Evolutionary conservation across 2,329 filamentous ascomycete genomes (phyloP).

Genomic region (Talaromyces atroroseus): DNA sequence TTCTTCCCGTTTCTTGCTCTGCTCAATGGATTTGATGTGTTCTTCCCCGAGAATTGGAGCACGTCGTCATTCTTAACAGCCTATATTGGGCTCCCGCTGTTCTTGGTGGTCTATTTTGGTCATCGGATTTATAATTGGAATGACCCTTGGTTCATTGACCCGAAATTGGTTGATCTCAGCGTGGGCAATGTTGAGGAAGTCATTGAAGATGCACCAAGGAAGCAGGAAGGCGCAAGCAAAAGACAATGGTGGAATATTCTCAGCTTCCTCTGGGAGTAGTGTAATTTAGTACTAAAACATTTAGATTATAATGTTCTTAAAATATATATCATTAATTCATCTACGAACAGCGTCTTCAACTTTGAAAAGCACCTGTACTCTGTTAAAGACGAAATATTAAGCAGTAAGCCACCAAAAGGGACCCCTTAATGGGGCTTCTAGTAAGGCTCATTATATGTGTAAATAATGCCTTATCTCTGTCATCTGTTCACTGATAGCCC

Average conservation of each 20-base stretch:
- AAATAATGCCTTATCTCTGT: no score
- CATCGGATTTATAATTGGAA: background rate
- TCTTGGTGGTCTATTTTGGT: conserved; percentile 32
- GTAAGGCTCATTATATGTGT: no score
- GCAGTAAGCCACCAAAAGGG: no score
- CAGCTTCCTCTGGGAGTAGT: background rate
- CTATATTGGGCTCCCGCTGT: conserved; percentile 62
- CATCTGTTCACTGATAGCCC: no score
- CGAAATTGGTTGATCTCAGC: background rate
- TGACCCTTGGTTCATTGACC: conserved; percentile 2
- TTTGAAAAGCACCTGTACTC: no score
- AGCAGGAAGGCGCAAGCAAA: background rate
- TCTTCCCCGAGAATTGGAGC: conserved; percentile 33
- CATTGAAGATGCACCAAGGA: conserved; percentile 1
- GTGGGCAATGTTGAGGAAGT: background rate
- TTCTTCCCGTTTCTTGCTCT: conserved; percentile 54
- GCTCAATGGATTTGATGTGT: conserved; percentile 70
- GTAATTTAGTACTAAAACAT: background rate
- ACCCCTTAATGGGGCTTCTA: no score
- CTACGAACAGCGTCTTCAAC: no score
- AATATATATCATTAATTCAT: no score
- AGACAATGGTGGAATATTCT: conserved; percentile 1
- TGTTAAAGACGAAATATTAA: no score
- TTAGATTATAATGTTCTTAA: background rate
- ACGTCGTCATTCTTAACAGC: conserved; percentile 59